Conservation (phyloP, 2,329 filamentous ascomycete species). For the Colletotrichum abscissum region DNA sequence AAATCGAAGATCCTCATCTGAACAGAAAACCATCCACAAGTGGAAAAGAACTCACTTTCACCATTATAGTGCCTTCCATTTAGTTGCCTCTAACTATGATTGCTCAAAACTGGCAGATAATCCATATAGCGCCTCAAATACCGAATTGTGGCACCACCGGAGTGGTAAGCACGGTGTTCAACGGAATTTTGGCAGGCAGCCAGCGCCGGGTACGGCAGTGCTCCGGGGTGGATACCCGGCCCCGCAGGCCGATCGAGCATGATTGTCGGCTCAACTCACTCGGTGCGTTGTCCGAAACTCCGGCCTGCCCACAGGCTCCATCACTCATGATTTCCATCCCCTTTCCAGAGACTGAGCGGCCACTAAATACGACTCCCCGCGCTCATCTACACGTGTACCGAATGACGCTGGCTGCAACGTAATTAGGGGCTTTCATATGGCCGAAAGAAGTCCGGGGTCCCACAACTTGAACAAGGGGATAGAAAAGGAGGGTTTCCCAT, state of each 20-base stretch:
- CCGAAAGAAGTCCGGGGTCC: slow-evolving; percentile 16
- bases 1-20: no score
- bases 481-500: background rate
- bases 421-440: slow-evolving; percentile 23
- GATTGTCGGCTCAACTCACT: background rate
- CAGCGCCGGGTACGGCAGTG: no score
- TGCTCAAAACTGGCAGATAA: no score
- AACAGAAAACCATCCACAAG: no score
- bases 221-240: background rate
- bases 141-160: no score
- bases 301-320: background rate
- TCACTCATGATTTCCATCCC: background rate
- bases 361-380: background rate
- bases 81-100: no score
- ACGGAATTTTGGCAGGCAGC: no score
- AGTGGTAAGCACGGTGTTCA: no score
- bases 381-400: background rate
- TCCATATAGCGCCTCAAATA: no score
- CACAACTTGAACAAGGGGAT: background rate
- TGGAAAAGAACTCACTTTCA: no score
- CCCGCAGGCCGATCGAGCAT: background rate
- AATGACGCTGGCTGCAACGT: slow-evolving; percentile 22
- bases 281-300: background rate
- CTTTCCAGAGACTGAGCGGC: background rate
- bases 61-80: no score